These are phyloP conservation scores for Verticillium klebahnii DNA, from an alignment of 2,329 filamentous ascomycete species.

Conservation along the genomic window DNA sequence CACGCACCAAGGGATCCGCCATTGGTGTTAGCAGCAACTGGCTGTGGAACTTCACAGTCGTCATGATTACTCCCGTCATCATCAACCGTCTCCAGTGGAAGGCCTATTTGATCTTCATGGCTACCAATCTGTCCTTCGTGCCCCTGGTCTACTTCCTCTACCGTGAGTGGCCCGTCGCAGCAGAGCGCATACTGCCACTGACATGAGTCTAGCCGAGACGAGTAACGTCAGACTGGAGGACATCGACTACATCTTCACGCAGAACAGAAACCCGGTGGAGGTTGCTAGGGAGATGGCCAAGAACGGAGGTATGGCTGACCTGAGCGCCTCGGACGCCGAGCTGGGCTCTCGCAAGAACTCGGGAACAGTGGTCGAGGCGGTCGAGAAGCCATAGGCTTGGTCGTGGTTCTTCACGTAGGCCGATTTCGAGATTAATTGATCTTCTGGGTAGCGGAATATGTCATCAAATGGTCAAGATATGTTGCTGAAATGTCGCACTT, in stretches of 20 bases:
- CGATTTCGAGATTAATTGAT: no score
- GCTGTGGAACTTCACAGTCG: constrained; percentile 30
- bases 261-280: constrained; percentile 5
- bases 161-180: neutral
- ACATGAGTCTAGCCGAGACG: constrained; percentile 37
- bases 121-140: constrained; percentile 37
- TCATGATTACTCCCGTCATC: constrained; percentile 46
- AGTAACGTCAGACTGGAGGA: constrained; percentile 42
- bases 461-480: no score
- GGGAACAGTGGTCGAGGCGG: no score
- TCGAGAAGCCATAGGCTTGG: no score
- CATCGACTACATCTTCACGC: constrained; percentile 41
- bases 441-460: no score
- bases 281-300: neutral
- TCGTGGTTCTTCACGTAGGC: no score
- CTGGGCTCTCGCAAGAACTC: no score
- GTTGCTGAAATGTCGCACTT: no score
- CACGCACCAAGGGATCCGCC: constrained; percentile 23
- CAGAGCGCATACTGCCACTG: neutral
- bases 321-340: no score
- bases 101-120: constrained; percentile 48
- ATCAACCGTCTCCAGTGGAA: constrained; percentile 42
- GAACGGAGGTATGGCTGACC: no score
- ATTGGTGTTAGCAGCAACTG: constrained; percentile 28
- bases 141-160: constrained; percentile 40